Evolutionary conservation across 2,329 filamentous ascomycete species (phyloP), one percentile per base, ranked within the genome.

Genomic region (Dactylellina sp.): DNA sequence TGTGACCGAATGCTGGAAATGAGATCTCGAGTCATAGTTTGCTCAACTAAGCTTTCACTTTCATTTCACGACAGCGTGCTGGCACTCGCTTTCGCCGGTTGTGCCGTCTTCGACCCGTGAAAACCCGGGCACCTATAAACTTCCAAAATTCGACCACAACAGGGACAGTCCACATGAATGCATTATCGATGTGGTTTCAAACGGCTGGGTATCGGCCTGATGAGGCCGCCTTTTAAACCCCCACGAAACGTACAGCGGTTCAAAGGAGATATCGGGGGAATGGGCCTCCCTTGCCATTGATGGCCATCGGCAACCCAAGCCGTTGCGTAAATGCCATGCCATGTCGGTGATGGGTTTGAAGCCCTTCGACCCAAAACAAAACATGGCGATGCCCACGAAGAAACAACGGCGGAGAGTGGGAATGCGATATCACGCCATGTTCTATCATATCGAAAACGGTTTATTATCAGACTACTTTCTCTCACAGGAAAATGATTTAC

Each of bases 381-480:
- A 11, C 7, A n/a, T 40, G 28, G 35, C 40, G 50, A 55, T n/a
- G n/a, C n/a, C n/a, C n/a, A n/a, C n/a, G 24, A 40, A 18, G 35
- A 55, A 55, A 40, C 50, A 1, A 7, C 14, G 5, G 16, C 4
- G 25, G 9, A 32, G 37, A 11, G 18, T 12, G 2, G 49, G 32
- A 55, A 25, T 28, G 53, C 37, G 28, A 60, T 40, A 53, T 68
- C 63, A 68, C 63, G 63, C 63, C 63, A 68, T 60, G 63, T 52
- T 16, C 62, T 59, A 53, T 60, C 63, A 68, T 68, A 68, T 20
- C 46, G 40, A 37, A 39, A 24, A 46, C 63, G 53, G 63, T 12
- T 12, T 68, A 68, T 53, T 50, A 68, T 60, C 63, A 53, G 44
- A 53, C 55, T 68, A 68, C 46, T 39, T 37, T 68, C 11, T 39